These are phyloP conservation scores for Chaetomium olivaceum DNA, from an alignment of 2,329 filamentous ascomycete species.

Conservation along the genomic window DNA sequence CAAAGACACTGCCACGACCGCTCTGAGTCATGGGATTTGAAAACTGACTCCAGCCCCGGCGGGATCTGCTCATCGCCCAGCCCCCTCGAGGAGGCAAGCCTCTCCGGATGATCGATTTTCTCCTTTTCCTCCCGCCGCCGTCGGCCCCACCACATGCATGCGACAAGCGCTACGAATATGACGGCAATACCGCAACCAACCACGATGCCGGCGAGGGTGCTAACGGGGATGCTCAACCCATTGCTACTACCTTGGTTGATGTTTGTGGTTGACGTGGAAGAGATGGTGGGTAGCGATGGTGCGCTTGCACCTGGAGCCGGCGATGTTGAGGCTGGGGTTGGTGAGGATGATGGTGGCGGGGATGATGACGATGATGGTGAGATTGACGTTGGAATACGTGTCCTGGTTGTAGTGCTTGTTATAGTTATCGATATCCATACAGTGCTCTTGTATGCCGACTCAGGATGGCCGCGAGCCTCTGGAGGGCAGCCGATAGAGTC, in stretches of 20 bases:
- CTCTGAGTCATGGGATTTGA: constrained; percentile 22
- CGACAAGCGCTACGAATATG: constrained; percentile 20
- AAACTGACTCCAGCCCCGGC: constrained; percentile 22
- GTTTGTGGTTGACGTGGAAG: constrained; percentile 7
- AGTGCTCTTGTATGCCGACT: not conserved
- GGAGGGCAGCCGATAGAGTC: constrained; percentile 36
- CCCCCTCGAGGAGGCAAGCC: constrained; percentile 7
- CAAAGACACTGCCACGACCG: constrained; percentile 21
- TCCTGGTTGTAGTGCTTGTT: not conserved
- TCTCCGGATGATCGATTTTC: constrained; percentile 16
- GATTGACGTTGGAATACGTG: not conserved
- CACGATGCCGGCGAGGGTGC: constrained; percentile 28
- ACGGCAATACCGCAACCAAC: constrained; percentile 24
- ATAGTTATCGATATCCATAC: not conserved
- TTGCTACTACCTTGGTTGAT: constrained; percentile 6
- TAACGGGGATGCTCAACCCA: constrained; percentile 24
- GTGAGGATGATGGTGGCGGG: not conserved
- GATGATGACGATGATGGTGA: not conserved
- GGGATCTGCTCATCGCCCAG: constrained; percentile 18
- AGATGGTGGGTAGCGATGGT: constrained; percentile 14
- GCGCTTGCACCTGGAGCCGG: constrained; percentile 4
- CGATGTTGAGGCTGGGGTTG: not conserved
- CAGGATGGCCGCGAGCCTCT: not conserved
- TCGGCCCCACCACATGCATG: constrained; percentile 26
- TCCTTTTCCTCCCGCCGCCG: constrained; percentile 18